These are phyloP conservation scores for Micromonas pusilla DNA, from an alignment of 139 green algal genomes.

Conservation along the genomic window DNA sequence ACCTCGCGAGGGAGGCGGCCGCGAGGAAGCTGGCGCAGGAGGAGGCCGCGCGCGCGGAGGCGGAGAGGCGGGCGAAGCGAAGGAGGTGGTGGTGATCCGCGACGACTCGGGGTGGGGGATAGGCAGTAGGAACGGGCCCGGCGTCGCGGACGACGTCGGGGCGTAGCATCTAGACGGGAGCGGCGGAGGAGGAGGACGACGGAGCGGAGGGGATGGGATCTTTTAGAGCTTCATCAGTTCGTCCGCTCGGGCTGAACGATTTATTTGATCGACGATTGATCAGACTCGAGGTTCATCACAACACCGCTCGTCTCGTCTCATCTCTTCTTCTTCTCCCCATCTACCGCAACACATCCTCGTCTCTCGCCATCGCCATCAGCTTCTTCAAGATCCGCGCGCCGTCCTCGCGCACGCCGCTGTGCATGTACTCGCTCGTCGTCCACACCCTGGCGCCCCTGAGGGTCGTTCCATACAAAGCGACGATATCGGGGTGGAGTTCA, in stretches of 20 bases:
- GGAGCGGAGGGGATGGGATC: background rate
- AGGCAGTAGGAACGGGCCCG: no score
- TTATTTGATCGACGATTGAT: background rate
- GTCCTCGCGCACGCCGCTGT: constrained; percentile 55
- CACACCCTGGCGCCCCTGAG: constrained; percentile 56
- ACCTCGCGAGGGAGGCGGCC: background rate
- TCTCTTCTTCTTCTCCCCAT: no score
- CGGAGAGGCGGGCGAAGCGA: background rate
- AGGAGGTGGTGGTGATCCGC: background rate
- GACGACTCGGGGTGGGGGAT: no score
- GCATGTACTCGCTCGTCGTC: constrained; percentile 82
- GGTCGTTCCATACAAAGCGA: no score
- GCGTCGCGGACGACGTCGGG: background rate
- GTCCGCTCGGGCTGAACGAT: background rate
- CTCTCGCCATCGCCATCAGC: constrained; percentile 24
- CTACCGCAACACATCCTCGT: constrained; percentile 27
- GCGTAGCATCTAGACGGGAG: no score
- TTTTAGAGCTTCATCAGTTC: background rate
- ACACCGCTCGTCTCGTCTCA: background rate
- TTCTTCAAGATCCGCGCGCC: constrained; percentile 33
- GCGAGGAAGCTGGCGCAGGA: background rate
- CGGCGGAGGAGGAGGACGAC: no score
- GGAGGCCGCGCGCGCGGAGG: background rate
- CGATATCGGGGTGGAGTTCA: no score
- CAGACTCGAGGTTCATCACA: no score